Evolutionary conservation across 805 yeast genomes (phyloP).

Genomic region (Blastobotrys attinorum): DNA sequence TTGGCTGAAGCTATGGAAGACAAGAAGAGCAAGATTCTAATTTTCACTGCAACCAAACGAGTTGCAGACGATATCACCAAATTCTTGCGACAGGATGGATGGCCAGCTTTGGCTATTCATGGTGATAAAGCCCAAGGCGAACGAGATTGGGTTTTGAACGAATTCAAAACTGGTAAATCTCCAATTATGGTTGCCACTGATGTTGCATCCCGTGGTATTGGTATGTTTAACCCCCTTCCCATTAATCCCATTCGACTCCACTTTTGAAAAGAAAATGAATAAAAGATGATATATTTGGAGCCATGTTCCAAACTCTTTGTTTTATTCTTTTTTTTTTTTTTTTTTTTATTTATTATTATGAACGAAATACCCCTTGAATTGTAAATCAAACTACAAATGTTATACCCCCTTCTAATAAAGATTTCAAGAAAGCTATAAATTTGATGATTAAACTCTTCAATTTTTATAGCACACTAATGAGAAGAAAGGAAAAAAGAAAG

Average conservation of each 20-base stretch:
- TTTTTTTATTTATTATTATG: no score
- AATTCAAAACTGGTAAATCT: conserved; percentile 85
- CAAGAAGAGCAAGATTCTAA: conserved; percentile 65
- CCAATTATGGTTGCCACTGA: conserved; percentile 99
- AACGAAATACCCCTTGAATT: no score
- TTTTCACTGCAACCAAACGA: conserved; percentile 96
- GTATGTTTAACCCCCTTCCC: conserved; percentile 48
- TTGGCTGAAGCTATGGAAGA: conserved; percentile 68
- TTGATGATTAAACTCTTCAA: no score
- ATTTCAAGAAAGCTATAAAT: no score
- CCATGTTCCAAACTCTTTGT: background rate
- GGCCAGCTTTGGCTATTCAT: conserved; percentile 98
- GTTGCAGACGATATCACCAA: conserved; percentile 93
- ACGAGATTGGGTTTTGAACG: conserved; percentile 96
- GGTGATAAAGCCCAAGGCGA: conserved; percentile 98
- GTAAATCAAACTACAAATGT: no score
- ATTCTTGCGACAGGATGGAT: conserved; percentile 90
- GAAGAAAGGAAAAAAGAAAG: no score
- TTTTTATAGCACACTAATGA: no score
- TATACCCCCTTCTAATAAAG: no score
- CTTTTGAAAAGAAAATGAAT: background rate
- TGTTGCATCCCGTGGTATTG: conserved; percentile 99
- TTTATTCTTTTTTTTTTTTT: background rate
- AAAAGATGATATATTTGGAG: background rate
- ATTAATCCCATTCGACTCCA: background rate